Base-by-base conservation (phyloP, 1,139 yeast genomes). In the Geotrichum citri-aurantii region DNA sequence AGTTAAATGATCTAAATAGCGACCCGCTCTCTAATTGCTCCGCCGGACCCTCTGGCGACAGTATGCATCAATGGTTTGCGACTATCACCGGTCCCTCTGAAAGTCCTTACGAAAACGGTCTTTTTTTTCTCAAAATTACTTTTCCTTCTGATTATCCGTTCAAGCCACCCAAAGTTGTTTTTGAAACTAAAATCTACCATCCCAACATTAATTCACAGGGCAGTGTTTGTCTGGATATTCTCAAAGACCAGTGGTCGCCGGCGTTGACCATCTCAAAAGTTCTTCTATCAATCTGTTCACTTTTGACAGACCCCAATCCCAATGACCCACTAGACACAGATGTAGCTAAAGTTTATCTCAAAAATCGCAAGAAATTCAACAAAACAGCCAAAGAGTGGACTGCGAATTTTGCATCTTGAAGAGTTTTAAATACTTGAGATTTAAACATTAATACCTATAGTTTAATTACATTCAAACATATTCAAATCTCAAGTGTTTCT, bases 1-100 rank as follows among this genome's bases (percentile, higher is more conserved):
- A 92, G 79, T 82, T 92, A 71, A 86, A 87, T 68, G 98, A 92
- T 77, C 82, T 92, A 1, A 6, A 17, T 11, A 89, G 96, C 82
- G 99, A 93, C 75, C 99, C 99, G 65, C 99, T 98, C 70, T 88
- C 98, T 62, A 91, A 97, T 55, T 93, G 99, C 77, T 91, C 98
- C 48, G 99, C 99, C 11, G 99, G 99, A 55, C 99, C 99, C 69
- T 95, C 90, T 56, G 97, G 97, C 59, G 98, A 93, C 70, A 96
- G 90, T 73, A 79, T 90, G 73, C 89, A 85, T 78, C 96, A 89
- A 80, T 90, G 96, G 97, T 96, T 89, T 76, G 97, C 96, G 52
- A 89, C 96, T 60, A 90, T 90, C 74, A 87, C 89, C 92, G 97
- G 97, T 53, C 97, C 97, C 54, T 81, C 93, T 65, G 97, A 89